phyloP scores from a whole-genome alignment of 2,329 filamentous ascomycete species.

The Aspergillus fischeri region DNA sequence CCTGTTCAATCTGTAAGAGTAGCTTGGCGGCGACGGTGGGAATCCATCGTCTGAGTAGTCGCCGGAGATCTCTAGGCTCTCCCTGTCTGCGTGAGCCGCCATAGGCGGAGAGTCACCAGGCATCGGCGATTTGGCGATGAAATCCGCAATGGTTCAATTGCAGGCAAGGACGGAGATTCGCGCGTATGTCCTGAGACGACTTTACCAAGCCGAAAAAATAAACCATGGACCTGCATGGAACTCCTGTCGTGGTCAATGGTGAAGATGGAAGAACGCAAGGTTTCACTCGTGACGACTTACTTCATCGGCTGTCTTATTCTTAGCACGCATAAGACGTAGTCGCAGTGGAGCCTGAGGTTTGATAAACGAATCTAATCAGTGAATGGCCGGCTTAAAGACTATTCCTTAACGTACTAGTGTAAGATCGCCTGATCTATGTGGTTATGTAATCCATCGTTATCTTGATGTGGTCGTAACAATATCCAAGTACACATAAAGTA shows the following conservation, averaged over 20 bases:
- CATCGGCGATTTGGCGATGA: neutral
- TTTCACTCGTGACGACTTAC: neutral
- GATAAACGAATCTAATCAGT: neutral
- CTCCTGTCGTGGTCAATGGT: neutral
- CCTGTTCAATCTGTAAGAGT: conserved; percentile 10
- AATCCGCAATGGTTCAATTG: neutral
- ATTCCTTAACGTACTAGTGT: neutral
- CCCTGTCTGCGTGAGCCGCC: conserved; percentile 16
- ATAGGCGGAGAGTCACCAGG: neutral
- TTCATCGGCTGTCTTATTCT: neutral
- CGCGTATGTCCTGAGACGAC: neutral
- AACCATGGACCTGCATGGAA: neutral
- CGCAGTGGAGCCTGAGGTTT: neutral
- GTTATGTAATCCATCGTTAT: neutral
- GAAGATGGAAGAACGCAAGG: neutral
- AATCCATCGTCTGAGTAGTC: conserved; percentile 26
- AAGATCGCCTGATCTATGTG: neutral
- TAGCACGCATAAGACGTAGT: neutral
- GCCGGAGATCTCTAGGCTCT: conserved; percentile 29
- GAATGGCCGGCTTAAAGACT: neutral
- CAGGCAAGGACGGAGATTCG: neutral
- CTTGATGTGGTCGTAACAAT: no score
- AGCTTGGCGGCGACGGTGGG: conserved; percentile 9
- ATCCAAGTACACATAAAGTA: neutral
- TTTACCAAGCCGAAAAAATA: neutral